A percentile compares a stretch with the other conserved stretches of the same genome.
Conservation (phyloP, 305 asterid species). For the Fraxinus baroniana region DNA sequence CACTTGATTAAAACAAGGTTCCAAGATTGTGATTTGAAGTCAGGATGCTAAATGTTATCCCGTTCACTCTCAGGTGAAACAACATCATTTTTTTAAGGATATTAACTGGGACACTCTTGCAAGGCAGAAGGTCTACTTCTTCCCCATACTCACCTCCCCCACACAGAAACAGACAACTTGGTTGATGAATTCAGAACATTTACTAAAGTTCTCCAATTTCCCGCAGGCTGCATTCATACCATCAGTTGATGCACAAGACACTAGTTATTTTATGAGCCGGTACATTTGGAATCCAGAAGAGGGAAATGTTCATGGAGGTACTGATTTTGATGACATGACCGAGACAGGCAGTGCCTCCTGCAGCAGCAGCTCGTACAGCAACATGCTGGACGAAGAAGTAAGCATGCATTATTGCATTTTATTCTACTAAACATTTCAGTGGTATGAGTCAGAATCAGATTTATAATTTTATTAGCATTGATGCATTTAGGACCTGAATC, state of each 20-base stretch:
- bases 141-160: slow-evolving; percentile 8
- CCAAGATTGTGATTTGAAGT: background rate
- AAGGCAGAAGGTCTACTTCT: slow-evolving; percentile 75
- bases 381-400: slow-evolving; percentile 85
- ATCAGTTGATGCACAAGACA: slow-evolving; percentile 77
- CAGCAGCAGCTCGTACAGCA: slow-evolving; percentile 79
- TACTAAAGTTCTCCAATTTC: slow-evolving; percentile 22
- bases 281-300: slow-evolving; percentile 93
- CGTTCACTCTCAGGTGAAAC: slow-evolving; percentile 63
- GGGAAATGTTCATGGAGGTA: slow-evolving; percentile 64
- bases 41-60: background rate
- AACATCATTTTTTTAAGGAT: slow-evolving; percentile 69
- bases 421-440: slow-evolving; percentile 2
- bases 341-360: slow-evolving; percentile 73
- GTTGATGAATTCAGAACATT: slow-evolving; percentile 11
- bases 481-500: background rate
- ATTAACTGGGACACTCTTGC: slow-evolving; percentile 93
- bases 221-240: slow-evolving; percentile 93
- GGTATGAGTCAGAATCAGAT: background rate
- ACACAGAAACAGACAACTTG: background rate
- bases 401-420: slow-evolving; percentile 20
- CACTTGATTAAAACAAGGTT: slow-evolving; percentile 7
- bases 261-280: slow-evolving; percentile 98
- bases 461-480: background rate
- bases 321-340: slow-evolving; percentile 75